Conservation (phyloP, 495 filamentous ascomycete species). For the Penicillium mononematosum region DNA sequence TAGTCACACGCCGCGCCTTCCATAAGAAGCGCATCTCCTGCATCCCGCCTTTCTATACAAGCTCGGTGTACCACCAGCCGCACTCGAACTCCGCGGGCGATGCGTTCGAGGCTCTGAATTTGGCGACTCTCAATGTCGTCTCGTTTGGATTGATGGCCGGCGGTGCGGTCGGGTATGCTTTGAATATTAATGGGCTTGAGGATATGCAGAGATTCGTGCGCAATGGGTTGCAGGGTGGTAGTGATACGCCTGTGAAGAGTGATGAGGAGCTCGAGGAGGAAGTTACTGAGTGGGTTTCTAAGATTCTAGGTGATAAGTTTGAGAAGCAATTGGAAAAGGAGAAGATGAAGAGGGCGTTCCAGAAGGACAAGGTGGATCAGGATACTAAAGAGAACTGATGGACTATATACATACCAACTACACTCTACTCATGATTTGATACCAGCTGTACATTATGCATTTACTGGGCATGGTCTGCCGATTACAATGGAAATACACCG, state of each 20-base stretch:
- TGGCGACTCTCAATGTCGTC: slow-evolving; percentile 80
- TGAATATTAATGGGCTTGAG: slow-evolving; percentile 69
- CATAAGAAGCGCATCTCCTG: slow-evolving; percentile 50
- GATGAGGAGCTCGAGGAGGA: slow-evolving; percentile 61
- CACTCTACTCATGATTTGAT: slow-evolving; percentile 19
- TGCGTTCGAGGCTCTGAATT: slow-evolving; percentile 72
- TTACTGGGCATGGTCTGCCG: background rate
- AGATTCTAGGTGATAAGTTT: slow-evolving; percentile 56
- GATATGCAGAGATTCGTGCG: slow-evolving; percentile 61
- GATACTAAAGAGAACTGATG: slow-evolving; percentile 17
- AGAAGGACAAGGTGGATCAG: slow-evolving; percentile 10
- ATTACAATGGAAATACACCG: background rate
- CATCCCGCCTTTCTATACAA: slow-evolving; percentile 66
- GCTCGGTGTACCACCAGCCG: slow-evolving; percentile 45
- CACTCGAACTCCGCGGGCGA: slow-evolving; percentile 57
- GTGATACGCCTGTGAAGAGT: slow-evolving; percentile 38
- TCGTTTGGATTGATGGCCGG: slow-evolving; percentile 65
- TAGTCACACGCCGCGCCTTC: slow-evolving; percentile 69
- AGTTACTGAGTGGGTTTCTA: slow-evolving; percentile 70
- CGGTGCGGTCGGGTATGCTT: slow-evolving; percentile 66
- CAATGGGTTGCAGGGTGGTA: slow-evolving; percentile 44
- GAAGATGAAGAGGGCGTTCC: slow-evolving; percentile 30
- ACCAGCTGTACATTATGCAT: slow-evolving; percentile 25
- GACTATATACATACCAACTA: background rate
- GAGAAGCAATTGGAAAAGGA: slow-evolving; percentile 39